Evolutionary conservation across 2,329 filamentous ascomycete genomes (phyloP).

Genomic region (Arthroderma sp.): DNA sequence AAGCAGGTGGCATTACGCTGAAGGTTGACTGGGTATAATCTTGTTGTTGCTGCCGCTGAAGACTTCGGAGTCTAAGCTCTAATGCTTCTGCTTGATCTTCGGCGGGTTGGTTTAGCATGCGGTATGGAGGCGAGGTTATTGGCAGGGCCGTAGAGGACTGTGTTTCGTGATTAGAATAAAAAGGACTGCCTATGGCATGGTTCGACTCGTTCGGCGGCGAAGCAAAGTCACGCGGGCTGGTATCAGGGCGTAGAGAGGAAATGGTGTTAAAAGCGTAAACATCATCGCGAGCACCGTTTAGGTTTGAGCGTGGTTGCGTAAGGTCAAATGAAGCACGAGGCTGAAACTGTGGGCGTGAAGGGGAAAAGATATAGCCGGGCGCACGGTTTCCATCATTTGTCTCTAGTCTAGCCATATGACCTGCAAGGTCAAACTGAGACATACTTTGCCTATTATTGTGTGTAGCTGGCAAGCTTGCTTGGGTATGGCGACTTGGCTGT

Average conservation of each 20-base stretch:
- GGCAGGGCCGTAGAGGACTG: conserved; percentile 10
- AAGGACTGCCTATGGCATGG: too few relatives aligned
- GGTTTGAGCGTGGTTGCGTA: neutral
- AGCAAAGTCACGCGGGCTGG: too few relatives aligned
- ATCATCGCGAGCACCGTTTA: too few relatives aligned
- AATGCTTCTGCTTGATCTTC: conserved; percentile 33
- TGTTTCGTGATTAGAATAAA: too few relatives aligned
- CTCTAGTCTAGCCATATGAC: neutral
- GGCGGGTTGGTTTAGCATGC: conserved; percentile 14
- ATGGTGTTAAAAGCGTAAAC: too few relatives aligned
- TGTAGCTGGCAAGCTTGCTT: too few relatives aligned
- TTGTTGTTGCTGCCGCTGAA: conserved; percentile 32
- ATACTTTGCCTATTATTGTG: neutral
- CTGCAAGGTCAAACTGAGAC: neutral
- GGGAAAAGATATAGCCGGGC: too few relatives aligned
- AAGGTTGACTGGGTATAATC: conserved; percentile 17
- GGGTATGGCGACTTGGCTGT: too few relatives aligned
- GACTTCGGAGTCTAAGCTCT: conserved; percentile 37
- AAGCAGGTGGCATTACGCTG: conserved; percentile 10
- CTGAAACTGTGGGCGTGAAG: neutral
- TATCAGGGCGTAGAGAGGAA: too few relatives aligned
- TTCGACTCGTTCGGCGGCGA: too few relatives aligned
- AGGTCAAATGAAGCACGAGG: neutral
- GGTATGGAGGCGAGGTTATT: conserved; percentile 25
- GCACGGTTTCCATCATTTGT: neutral